These are phyloP conservation scores for Suillus placidus DNA, from an alignment of 768 basidiomycete species.

Conservation along the genomic window DNA sequence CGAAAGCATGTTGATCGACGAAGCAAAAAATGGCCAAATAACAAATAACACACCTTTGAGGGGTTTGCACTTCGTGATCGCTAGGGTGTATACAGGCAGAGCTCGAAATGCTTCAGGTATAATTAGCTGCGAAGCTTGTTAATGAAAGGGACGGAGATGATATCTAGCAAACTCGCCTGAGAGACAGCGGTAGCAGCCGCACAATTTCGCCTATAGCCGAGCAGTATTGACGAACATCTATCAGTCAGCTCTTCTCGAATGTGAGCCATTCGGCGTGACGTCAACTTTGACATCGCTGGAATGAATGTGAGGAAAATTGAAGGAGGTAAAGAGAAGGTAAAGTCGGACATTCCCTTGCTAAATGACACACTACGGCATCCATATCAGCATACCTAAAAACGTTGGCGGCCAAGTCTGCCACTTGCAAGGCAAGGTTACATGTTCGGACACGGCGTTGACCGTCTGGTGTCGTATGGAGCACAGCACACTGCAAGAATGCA, in stretches of 20 bases:
- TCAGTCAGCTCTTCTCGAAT: conserved; percentile 88
- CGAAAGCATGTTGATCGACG: conserved; percentile 11
- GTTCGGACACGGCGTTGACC: conserved; percentile 86
- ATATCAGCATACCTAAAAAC: conserved; percentile 92
- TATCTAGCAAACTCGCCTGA: conserved; percentile 57
- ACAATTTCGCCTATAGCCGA: conserved; percentile 89
- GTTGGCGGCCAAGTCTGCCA: conserved; percentile 83
- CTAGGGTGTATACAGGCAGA: conserved; percentile 79
- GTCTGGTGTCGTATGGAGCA: conserved; percentile 76
- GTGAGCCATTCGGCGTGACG: conserved; percentile 60
- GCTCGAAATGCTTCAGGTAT: conserved; percentile 92
- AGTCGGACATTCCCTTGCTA: conserved; percentile 75
- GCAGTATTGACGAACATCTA: conserved; percentile 74
- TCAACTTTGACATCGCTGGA: conserved; percentile 72
- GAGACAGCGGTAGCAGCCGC: conserved; percentile 74
- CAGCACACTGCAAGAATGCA: conserved; percentile 83
- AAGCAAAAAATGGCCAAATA: conserved; percentile 1
- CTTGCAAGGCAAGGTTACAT: conserved; percentile 82
- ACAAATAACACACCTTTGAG: conserved; percentile 70
- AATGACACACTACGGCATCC: conserved; percentile 75
- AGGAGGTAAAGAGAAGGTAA: neutral
- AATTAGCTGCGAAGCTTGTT: conserved; percentile 62
- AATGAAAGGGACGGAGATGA: conserved; percentile 11
- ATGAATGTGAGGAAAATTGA: conserved; percentile 3
- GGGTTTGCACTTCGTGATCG: conserved; percentile 86